phyloP scores from a whole-genome alignment of 2,329 filamentous ascomycete genomes.

The Aspergillus oerlinghausenensis region DNA sequence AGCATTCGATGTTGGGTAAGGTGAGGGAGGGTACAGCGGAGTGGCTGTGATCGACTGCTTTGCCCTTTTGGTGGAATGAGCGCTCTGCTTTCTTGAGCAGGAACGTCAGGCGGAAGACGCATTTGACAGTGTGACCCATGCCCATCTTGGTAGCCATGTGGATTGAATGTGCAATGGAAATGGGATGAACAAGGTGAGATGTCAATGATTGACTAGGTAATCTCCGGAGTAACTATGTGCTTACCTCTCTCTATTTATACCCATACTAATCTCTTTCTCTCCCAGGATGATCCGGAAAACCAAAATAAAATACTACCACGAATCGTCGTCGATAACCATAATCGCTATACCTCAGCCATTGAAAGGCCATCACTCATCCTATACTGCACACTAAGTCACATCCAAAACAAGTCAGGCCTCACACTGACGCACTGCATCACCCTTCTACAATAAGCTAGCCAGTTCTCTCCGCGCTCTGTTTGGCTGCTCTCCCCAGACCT shows the following conservation, averaged over 20 bases:
- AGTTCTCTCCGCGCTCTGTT: conserved; percentile 1
- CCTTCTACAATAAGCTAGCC: background rate
- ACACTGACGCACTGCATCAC: background rate
- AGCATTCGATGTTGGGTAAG: background rate
- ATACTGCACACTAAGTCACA: background rate
- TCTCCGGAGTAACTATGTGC: background rate
- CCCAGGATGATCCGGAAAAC: background rate
- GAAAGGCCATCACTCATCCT: background rate
- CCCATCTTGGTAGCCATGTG: conserved; percentile 10
- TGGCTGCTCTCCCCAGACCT: conserved; percentile 4
- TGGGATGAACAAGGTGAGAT: background rate
- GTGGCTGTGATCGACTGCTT: conserved; percentile 2
- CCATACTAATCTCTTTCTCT: background rate
- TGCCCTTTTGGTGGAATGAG: conserved; percentile 11
- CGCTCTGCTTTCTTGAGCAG: conserved; percentile 12
- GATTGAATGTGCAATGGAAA: background rate
- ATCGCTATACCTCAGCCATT: background rate
- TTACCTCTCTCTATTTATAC: background rate
- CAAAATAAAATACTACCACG: background rate
- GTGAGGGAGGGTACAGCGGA: background rate
- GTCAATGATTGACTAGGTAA: background rate
- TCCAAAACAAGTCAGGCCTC: background rate
- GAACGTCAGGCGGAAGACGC: conserved; percentile 16
- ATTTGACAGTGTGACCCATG: conserved; percentile 16
- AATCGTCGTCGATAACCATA: background rate